Evolutionary conservation across 768 basidiomycete genomes (phyloP).

Genomic region (Clavulina sp.): DNA sequence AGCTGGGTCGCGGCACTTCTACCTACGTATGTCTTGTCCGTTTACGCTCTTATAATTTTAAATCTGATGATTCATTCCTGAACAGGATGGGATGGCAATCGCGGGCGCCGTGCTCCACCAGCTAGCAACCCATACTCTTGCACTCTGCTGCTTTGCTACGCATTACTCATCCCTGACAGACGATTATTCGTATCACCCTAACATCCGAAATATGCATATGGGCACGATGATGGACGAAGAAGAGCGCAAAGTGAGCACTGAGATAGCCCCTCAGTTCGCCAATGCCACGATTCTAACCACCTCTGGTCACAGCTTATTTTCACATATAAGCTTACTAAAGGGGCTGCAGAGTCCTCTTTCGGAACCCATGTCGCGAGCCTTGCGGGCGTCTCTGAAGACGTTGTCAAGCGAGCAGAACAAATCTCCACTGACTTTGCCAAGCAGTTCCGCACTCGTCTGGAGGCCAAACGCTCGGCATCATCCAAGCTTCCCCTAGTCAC

Average conservation of each 20-base stretch:
- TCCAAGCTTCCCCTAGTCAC: slow-evolving; percentile 55
- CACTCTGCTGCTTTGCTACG: slow-evolving; percentile 91
- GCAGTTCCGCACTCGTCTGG: slow-evolving; percentile 68
- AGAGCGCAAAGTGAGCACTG: slow-evolving; percentile 51
- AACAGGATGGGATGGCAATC: slow-evolving; percentile 94
- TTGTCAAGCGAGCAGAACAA: slow-evolving; percentile 76
- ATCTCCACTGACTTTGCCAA: slow-evolving; percentile 76
- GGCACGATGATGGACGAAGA: slow-evolving; percentile 84
- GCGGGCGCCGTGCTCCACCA: slow-evolving; percentile 90
- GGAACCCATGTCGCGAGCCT: slow-evolving; percentile 91
- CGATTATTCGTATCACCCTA: slow-evolving; percentile 82
- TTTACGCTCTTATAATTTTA: neutral
- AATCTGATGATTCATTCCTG: slow-evolving; percentile 7
- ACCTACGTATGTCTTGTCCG: slow-evolving; percentile 52
- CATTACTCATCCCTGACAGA: slow-evolving; percentile 94
- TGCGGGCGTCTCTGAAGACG: slow-evolving; percentile 72
- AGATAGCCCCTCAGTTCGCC: neutral
- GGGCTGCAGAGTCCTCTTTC: slow-evolving; percentile 75
- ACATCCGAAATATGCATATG: slow-evolving; percentile 93
- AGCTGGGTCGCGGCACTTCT: slow-evolving; percentile 88
- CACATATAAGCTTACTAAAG: slow-evolving; percentile 83
- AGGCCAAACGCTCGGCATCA: slow-evolving; percentile 31
- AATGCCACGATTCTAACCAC: neutral
- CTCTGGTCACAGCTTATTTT: slow-evolving; percentile 51
- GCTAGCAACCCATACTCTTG: slow-evolving; percentile 79